These are phyloP conservation scores for Polygonum maritimum DNA, from an alignment of 148 eudicot genomes.

Conservation along the genomic window DNA sequence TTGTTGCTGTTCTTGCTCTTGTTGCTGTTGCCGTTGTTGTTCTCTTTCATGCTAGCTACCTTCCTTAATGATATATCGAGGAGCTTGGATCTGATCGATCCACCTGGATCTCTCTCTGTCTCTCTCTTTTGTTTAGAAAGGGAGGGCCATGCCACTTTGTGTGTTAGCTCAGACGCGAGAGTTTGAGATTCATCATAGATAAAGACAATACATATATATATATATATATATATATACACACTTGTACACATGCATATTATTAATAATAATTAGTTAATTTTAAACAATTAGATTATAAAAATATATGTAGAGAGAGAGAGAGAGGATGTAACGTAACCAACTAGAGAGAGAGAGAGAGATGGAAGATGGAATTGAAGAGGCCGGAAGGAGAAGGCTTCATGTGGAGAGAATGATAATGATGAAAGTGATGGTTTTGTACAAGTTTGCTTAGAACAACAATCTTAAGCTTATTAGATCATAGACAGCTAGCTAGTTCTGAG, in stretches of 20 bases:
- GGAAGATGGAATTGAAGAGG: background rate
- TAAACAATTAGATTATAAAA: background rate
- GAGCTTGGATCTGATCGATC: conserved; percentile 6
- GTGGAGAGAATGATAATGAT: conserved; percentile 52
- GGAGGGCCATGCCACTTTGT: conserved; percentile 15
- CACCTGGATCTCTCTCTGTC: background rate
- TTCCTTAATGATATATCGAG: no score
- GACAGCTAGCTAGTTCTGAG: background rate
- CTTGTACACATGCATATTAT: background rate
- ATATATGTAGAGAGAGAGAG: background rate
- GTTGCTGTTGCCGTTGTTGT: background rate
- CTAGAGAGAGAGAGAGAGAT: conserved; percentile 9
- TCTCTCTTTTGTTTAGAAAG: background rate
- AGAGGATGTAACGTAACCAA: background rate
- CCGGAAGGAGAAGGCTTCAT: conserved; percentile 27
- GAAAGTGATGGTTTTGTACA: conserved; percentile 26
- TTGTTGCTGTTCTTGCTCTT: background rate
- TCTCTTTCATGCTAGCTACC: conserved; percentile 17
- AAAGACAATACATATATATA: background rate
- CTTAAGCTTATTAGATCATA: background rate
- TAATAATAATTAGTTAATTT: background rate
- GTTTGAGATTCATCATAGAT: background rate
- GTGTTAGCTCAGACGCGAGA: background rate
- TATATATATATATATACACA: background rate
- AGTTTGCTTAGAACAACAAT: conserved; percentile 18